phyloP scores from a whole-genome alignment of 768 basidiomycete genomes.

The Termitomyces sp. region DNA sequence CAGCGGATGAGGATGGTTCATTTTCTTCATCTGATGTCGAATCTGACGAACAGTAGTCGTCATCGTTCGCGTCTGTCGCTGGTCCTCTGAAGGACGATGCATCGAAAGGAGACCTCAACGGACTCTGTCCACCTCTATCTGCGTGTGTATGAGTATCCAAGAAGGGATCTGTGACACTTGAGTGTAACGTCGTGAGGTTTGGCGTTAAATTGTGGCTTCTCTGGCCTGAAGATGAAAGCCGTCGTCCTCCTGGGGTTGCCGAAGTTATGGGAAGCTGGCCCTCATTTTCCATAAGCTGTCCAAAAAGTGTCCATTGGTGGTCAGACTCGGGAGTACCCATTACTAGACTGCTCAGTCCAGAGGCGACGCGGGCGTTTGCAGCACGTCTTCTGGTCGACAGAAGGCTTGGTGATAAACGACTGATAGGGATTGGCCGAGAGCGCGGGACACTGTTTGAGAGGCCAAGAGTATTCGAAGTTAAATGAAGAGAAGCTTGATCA shows the following conservation, averaged over 20 bases:
- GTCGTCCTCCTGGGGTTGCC: constrained; percentile 5
- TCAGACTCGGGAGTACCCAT: constrained; percentile 13
- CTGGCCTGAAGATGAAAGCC: background rate
- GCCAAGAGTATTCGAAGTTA: background rate
- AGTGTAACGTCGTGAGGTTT: background rate
- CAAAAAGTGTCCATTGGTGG: constrained; percentile 63
- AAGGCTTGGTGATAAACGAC: constrained; percentile 19
- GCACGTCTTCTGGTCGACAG: constrained; percentile 10
- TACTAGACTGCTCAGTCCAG: constrained; percentile 12
- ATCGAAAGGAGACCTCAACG: background rate
- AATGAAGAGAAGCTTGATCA: constrained; percentile 1
- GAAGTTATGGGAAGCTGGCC: constrained; percentile 30
- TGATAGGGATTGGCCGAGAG: constrained; percentile 11
- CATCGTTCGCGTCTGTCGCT: constrained; percentile 4
- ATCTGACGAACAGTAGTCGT: constrained; percentile 19
- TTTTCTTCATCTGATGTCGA: constrained; percentile 7
- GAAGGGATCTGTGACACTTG: constrained; percentile 10
- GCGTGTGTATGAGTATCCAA: constrained; percentile 3
- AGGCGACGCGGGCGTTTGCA: constrained; percentile 6
- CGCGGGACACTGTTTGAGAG: constrained; percentile 6
- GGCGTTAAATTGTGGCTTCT: background rate
- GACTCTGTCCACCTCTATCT: constrained; percentile 1
- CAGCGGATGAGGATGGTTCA: constrained; percentile 1
- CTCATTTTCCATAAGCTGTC: constrained; percentile 67
- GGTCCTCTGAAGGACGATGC: background rate